A percentile compares a stretch with the other conserved stretches of the same genome.
phyloP scores from a whole-genome alignment of 257 asterid species.

The Ligustrum vulgare region DNA sequence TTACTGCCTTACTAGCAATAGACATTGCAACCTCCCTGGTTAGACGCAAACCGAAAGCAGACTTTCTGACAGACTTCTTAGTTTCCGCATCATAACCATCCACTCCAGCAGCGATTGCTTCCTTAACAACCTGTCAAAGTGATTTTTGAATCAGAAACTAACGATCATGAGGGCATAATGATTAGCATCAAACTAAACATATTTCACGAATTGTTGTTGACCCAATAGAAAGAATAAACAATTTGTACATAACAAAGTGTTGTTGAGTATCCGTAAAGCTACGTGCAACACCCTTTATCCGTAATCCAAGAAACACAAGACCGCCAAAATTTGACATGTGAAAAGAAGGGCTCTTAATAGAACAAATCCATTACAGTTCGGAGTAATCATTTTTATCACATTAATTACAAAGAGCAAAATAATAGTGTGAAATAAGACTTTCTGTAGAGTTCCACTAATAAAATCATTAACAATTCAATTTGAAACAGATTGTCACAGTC shows the following conservation, averaged over 20 bases:
- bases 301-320: neutral
- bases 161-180: constrained; percentile 11
- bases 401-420: neutral
- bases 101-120: constrained; percentile 76
- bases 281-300: neutral
- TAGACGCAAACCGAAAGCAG: constrained; percentile 92
- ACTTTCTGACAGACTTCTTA: constrained; percentile 75
- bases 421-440: neutral
- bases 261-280: neutral
- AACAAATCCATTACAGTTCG: neutral
- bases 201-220: neutral
- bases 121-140: constrained; percentile 69
- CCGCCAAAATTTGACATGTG: neutral
- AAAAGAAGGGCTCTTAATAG: neutral
- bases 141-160: constrained; percentile 12
- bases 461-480: neutral
- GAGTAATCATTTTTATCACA: neutral
- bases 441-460: neutral
- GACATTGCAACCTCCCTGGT: constrained; percentile 87
- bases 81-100: constrained; percentile 79
- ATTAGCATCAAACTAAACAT: constrained; percentile 10
- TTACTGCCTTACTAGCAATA: constrained; percentile 89
- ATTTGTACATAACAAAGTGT: neutral
- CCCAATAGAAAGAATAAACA: neutral
- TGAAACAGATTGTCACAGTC: neutral